Base-by-base conservation (phyloP, 1,284 basidiomycete genomes). In the Earliella scabrosa region DNA sequence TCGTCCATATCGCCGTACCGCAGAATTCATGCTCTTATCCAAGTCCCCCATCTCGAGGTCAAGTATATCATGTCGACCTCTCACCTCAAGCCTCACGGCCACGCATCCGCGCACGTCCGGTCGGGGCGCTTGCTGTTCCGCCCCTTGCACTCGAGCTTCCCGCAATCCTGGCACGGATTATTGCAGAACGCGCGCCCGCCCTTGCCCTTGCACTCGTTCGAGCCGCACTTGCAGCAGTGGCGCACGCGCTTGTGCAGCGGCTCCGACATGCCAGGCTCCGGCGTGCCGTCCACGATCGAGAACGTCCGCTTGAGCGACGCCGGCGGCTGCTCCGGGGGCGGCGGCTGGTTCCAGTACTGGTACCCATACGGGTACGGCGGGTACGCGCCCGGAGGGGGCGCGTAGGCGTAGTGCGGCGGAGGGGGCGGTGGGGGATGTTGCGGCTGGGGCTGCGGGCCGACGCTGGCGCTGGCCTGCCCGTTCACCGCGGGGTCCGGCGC, bases 191-290 rank as follows among this genome's bases (percentile, higher is more conserved):
- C 75, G 26, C 86, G 75, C 8, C 88, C 88, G 10, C 88, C 88
- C 63, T 90, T 90, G 44, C 88, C 88, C 69, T 90, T 90, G 71
- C 88, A 90, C 24, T 87, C 83, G 68, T 86, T 83, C 41, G 81
- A 85, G 11, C 88, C 88, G 57, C 88, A 90, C 73, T 90, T 90
- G 67, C 85, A 85, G 64, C 88, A 80, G 61, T 80, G 79, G 46
- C 79, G 70, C 3, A 80, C 73, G 8, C 80, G 77, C 58, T 81
- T 81, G 57, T 69, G 69, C 61, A 66, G 29, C 45, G 67, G 67
- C 61, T 68, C 67, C 20, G 54, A 54, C 51, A 63, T 49, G 3
- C 54, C 57, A 24, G 61, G 58, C 54, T 63, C 63, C 16, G 66
- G 58, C 24, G 64, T 60, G 34, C 64, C 63, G 46, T 67, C 68